These are phyloP conservation scores for Skeletonema tropicum DNA, from an alignment of 108 stramenopile genomes.

Conservation along the genomic window DNA sequence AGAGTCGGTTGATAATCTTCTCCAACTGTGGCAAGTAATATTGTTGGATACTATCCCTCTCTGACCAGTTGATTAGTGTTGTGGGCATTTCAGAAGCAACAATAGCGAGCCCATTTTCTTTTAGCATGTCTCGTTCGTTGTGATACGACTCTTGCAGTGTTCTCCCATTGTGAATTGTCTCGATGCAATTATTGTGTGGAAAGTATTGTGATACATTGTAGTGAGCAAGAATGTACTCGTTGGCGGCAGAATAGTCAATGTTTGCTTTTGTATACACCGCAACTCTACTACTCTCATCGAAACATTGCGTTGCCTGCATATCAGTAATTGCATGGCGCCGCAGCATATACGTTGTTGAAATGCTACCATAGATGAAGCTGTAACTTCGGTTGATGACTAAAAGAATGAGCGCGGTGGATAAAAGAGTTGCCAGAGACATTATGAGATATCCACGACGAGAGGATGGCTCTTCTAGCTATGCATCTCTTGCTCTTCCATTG, in stretches of 20 bases:
- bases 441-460: neutral
- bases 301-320: neutral
- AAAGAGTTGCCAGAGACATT: neutral
- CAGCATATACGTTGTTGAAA: neutral
- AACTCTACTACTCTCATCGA: neutral
- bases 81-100: conserved; percentile 7
- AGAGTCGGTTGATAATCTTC: conserved; percentile 11
- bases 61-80: conserved; percentile 10
- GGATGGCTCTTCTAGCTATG: neutral
- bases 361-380: neutral
- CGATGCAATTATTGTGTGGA: neutral
- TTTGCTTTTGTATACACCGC: neutral
- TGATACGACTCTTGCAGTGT: conserved; percentile 2
- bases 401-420: neutral
- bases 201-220: conserved; percentile 34
- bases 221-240: conserved; percentile 56
- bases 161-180: conserved; percentile 11
- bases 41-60: conserved; percentile 11
- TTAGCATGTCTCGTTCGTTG: conserved; percentile 17
- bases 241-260: conserved; percentile 63
- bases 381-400: neutral
- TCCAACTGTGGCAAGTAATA: conserved; percentile 23
- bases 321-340: neutral
- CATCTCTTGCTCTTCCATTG: no score
- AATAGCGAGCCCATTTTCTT: conserved; percentile 24